Evolutionary conservation across 129 eudicot species (phyloP).

Genomic region (Helichrysum umbraculigerum): DNA sequence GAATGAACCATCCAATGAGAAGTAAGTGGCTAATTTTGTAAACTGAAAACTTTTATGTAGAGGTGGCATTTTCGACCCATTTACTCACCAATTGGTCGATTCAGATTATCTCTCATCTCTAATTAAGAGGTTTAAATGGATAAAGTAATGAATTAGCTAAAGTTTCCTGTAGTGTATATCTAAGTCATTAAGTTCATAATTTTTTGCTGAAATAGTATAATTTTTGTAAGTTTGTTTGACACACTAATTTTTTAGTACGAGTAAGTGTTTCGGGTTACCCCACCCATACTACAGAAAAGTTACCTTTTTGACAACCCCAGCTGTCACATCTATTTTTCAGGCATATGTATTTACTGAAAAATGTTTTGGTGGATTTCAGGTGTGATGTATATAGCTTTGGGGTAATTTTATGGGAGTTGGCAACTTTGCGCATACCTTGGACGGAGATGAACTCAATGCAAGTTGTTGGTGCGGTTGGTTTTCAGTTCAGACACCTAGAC

Average conservation of each 20-base stretch:
- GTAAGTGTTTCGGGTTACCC: neutral
- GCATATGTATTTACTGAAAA: neutral
- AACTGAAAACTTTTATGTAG: neutral
- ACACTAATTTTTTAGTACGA: neutral
- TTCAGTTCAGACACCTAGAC: slow-evolving; percentile 69
- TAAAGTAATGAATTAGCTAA: neutral
- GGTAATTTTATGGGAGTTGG: slow-evolving; percentile 88
- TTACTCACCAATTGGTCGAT: neutral
- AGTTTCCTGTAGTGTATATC: neutral
- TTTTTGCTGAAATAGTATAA: neutral
- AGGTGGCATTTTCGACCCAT: neutral
- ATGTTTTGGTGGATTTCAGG: slow-evolving; percentile 39
- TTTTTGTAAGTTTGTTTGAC: neutral
- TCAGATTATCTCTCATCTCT: neutral
- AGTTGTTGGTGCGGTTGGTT: slow-evolving; percentile 96
- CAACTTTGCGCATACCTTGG: slow-evolving; percentile 89
- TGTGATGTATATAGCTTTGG: slow-evolving; percentile 82
- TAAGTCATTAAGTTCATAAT: no score
- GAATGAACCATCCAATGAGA: slow-evolving; percentile 90
- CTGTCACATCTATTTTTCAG: neutral
- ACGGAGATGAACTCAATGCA: slow-evolving; percentile 92
- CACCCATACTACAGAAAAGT: neutral
- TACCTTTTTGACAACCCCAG: neutral
- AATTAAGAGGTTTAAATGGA: neutral
- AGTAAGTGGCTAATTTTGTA: slow-evolving; percentile 48